These are phyloP conservation scores for Phytophthora hibernalis DNA, from an alignment of 352 stramenopile genomes.

Conservation along the genomic window DNA sequence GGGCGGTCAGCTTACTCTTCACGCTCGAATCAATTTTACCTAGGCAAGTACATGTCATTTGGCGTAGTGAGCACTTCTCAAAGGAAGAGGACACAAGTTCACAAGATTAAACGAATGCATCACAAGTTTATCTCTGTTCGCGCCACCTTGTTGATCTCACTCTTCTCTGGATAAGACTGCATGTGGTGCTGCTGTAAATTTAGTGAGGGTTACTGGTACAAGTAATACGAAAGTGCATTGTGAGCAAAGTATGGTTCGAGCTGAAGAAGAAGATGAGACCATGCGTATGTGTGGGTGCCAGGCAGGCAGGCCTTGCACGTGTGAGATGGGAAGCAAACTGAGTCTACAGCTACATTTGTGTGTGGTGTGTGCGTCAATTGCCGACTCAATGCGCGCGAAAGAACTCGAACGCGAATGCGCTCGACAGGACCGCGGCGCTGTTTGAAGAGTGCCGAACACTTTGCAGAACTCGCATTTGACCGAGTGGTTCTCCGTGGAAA, in stretches of 20 bases:
- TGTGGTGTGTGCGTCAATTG: conserved; percentile 73
- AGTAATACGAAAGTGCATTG: no score
- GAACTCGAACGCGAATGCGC: conserved; percentile 21
- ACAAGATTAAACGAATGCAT: conserved; percentile 40
- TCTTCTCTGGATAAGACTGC: neutral
- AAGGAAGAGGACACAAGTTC: conserved; percentile 17
- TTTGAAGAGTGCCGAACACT: conserved; percentile 55
- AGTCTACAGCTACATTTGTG: conserved; percentile 15
- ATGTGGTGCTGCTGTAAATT: conserved; percentile 7
- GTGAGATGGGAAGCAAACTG: conserved; percentile 47
- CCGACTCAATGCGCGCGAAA: conserved; percentile 52
- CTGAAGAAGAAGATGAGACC: conserved; percentile 45
- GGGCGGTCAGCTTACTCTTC: conserved; percentile 34
- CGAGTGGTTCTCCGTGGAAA: conserved; percentile 42
- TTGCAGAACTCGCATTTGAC: conserved; percentile 51
- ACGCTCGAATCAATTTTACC: conserved; percentile 39
- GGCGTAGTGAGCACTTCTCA: conserved; percentile 32
- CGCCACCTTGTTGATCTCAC: neutral
- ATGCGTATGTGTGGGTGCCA: conserved; percentile 74
- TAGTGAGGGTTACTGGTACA: neutral
- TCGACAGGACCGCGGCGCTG: conserved; percentile 40
- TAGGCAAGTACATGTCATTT: conserved; percentile 34
- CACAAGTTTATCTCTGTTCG: conserved; percentile 21
- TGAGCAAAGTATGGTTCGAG: conserved; percentile 39
- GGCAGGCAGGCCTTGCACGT: conserved; percentile 61